Percentiles rank a stretch among this genome's conserved stretches.
phyloP scores from a whole-genome alignment of 371 early-diverging fungal genomes.

The Mortierella sp. region DNA sequence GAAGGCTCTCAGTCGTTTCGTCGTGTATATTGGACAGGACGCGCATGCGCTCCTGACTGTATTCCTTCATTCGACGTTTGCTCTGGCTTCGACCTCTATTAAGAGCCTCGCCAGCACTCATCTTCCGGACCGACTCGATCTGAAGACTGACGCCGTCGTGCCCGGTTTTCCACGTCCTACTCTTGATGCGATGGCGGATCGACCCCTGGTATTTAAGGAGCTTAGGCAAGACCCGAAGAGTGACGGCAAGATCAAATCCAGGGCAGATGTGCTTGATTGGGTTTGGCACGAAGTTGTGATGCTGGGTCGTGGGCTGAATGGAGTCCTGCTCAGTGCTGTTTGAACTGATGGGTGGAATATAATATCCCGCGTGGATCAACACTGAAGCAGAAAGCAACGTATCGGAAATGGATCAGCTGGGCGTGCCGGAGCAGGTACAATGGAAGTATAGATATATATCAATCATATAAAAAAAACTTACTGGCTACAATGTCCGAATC shows the following conservation, averaged over 20 bases:
- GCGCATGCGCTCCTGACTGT: constrained; percentile 33
- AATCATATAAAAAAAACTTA: constrained; percentile 54
- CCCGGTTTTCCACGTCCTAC: constrained; percentile 72
- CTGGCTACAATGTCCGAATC: constrained; percentile 90
- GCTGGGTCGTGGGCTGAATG: constrained; percentile 44
- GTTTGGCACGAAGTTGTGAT: constrained; percentile 42
- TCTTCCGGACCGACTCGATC: constrained; percentile 70
- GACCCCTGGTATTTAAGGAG: constrained; percentile 77
- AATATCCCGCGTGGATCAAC: constrained; percentile 68
- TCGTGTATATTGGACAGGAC: constrained; percentile 44
- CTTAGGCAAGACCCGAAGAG: constrained; percentile 79
- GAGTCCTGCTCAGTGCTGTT: constrained; percentile 24
- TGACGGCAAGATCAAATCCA: constrained; percentile 74
- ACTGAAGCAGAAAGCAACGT: constrained; percentile 46
- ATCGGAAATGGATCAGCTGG: no score
- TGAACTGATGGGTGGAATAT: constrained; percentile 40
- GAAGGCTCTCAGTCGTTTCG: constrained; percentile 45
- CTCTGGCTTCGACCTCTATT: constrained; percentile 50
- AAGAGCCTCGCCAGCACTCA: constrained; percentile 47
- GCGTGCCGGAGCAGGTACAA: no score
- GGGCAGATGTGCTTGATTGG: constrained; percentile 46
- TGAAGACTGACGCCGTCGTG: constrained; percentile 84
- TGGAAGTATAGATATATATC: no score
- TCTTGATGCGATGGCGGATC: constrained; percentile 69
- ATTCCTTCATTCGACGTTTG: constrained; percentile 42